Evolutionary conservation across 2,329 filamentous ascomycete genomes (phyloP).

Genomic region (Cadophora malorum): DNA sequence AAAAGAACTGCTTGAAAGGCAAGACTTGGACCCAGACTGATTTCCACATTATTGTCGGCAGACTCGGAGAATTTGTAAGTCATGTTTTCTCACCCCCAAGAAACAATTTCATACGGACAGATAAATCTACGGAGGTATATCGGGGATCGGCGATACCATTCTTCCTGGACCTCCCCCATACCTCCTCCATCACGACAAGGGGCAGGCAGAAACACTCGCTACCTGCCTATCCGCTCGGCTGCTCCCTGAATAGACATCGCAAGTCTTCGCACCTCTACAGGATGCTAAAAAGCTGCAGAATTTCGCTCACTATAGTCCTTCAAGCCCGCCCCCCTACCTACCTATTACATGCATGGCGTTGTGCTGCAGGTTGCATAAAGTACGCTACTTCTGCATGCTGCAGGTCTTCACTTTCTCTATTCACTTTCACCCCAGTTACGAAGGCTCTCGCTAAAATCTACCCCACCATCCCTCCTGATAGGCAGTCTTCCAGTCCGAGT

Average conservation of each 20-base stretch:
- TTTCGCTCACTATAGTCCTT: background rate
- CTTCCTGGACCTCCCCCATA: background rate
- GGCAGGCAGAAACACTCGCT: constrained; percentile 10
- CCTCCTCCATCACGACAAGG: background rate
- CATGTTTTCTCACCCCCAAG: constrained; percentile 5
- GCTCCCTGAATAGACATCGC: background rate
- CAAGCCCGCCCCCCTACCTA: constrained; percentile 11
- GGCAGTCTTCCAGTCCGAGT: background rate
- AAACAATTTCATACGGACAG: constrained; percentile 1
- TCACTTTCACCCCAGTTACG: background rate
- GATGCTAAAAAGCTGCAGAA: background rate
- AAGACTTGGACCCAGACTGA: background rate
- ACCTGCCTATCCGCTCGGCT: background rate
- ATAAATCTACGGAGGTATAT: background rate
- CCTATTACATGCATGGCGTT: constrained; percentile 33
- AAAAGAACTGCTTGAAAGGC: background rate
- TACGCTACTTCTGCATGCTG: constrained; percentile 27
- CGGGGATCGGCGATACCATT: constrained; percentile 5
- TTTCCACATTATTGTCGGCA: background rate
- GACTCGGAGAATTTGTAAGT: constrained; percentile 10
- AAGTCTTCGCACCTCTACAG: background rate
- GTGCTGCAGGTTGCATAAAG: constrained; percentile 23
- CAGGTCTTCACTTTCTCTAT: constrained; percentile 4
- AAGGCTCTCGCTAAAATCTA: background rate
- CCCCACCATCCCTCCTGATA: background rate